A percentile compares a stretch with the other conserved stretches of the same genome.
Conservation (phyloP, 305 asterid species). For the Andrographis paniculata region DNA sequence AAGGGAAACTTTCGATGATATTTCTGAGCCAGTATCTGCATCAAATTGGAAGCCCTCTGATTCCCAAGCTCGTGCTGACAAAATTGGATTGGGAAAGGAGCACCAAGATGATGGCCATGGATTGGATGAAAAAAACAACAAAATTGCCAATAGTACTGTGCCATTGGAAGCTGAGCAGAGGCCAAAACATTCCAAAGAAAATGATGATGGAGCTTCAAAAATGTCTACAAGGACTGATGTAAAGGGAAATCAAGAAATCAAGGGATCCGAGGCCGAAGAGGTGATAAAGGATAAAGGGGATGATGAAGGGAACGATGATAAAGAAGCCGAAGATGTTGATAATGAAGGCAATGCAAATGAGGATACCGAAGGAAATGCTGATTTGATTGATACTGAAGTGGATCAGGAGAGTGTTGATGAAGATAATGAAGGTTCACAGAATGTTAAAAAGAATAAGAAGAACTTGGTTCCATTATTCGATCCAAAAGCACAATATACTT, state of each 20-base stretch:
- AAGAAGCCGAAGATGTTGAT: constrained; percentile 28
- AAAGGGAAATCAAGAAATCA: constrained; percentile 30
- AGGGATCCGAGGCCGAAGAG: constrained; percentile 45
- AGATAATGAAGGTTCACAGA: constrained; percentile 29
- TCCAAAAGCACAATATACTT: constrained; percentile 48
- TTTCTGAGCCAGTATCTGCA: constrained; percentile 59
- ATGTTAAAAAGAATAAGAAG: constrained; percentile 34
- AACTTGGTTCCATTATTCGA: constrained; percentile 62
- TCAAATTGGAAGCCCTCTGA: constrained; percentile 26
- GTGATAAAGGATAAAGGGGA: constrained; percentile 32
- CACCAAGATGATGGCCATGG: constrained; percentile 23
- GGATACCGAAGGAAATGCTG: constrained; percentile 32
- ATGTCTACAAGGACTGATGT: constrained; percentile 20
- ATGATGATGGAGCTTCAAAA: constrained; percentile 24
- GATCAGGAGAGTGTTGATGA: constrained; percentile 44
- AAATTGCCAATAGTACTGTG: constrained; percentile 30
- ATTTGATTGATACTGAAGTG: constrained; percentile 38
- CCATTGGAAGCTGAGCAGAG: constrained; percentile 32
- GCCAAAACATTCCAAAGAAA: constrained; percentile 23
- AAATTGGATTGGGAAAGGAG: constrained; percentile 29
- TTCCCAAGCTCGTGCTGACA: constrained; percentile 25
- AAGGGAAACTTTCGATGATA: constrained; percentile 78
- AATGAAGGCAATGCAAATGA: constrained; percentile 32
- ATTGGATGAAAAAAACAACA: constrained; percentile 40
- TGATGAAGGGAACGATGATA: constrained; percentile 23